Conservation (phyloP, 192 early-diverging fungal genomes). For the Cetraspora pellucida region DNA sequence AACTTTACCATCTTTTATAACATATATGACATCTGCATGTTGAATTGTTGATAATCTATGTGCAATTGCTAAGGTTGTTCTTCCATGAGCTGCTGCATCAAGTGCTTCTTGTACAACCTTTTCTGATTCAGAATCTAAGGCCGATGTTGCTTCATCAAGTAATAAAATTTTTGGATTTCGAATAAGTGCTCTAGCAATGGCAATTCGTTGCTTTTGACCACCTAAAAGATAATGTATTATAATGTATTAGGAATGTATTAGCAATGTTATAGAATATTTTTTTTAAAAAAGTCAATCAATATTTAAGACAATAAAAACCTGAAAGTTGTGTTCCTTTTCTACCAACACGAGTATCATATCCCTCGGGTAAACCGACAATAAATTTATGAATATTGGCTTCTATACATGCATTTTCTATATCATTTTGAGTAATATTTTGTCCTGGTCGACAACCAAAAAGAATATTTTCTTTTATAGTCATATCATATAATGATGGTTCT, state of each 20-base stretch:
- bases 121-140: slow-evolving; percentile 74
- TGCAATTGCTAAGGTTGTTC: slow-evolving; percentile 61
- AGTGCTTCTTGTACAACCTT: slow-evolving; percentile 78
- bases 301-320: too few species aligned
- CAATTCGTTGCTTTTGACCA: too few species aligned
- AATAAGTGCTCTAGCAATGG: too few species aligned
- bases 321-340: too few species aligned
- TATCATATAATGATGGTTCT: too few species aligned
- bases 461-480: slow-evolving; percentile 55
- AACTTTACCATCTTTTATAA: slow-evolving; percentile 64
- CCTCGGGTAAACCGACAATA: slow-evolving; percentile 52
- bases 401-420: slow-evolving; percentile 51
- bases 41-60: slow-evolving; percentile 83
- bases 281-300: too few species aligned
- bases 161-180: too few species aligned
- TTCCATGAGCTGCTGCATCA: slow-evolving; percentile 64
- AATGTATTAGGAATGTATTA: too few species aligned
- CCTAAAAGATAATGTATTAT: too few species aligned
- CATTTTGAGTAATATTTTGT: slow-evolving; percentile 46
- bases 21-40: slow-evolving; percentile 79
- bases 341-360: too few species aligned
- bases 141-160: too few species aligned
- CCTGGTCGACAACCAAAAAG: slow-evolving; percentile 55
- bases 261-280: too few species aligned
- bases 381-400: slow-evolving; percentile 62